These are phyloP conservation scores for Canavalia ensiformis DNA, from an alignment of 306 rosid genomes.

Conservation along the genomic window DNA sequence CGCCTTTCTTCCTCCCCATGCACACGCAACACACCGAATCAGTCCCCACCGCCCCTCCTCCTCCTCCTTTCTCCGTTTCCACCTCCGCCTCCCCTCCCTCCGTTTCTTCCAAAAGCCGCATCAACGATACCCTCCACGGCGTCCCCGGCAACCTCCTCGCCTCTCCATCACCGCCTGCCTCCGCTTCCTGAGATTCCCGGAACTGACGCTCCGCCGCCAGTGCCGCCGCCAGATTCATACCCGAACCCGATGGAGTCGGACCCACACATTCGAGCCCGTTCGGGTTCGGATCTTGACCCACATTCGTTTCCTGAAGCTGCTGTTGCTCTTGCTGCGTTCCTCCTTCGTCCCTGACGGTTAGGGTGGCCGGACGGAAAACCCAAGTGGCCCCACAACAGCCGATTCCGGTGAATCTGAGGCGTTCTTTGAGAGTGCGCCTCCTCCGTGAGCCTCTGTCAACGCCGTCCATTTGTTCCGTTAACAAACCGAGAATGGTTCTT, in stretches of 20 bases:
- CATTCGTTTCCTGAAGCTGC: background rate
- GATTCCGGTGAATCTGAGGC: conserved; percentile 74
- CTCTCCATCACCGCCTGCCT: conserved; percentile 19
- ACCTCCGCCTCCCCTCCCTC: conserved; percentile 51
- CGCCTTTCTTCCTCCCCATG: conserved; percentile 87
- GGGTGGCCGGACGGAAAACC: conserved; percentile 61
- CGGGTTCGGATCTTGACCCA: conserved; percentile 50
- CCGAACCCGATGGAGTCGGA: conserved; percentile 54
- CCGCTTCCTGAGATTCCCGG: conserved; percentile 63
- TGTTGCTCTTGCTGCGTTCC: background rate
- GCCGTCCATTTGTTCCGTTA: conserved; percentile 76
- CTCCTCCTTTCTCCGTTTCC: conserved; percentile 34
- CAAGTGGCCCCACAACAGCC: conserved; percentile 91
- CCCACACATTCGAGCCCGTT: conserved; percentile 51
- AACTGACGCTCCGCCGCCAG: conserved; percentile 87
- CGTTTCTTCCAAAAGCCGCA: conserved; percentile 81
- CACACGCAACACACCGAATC: conserved; percentile 98
- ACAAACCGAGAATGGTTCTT: conserved; percentile 74
- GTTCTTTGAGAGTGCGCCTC: conserved; percentile 76
- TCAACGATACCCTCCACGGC: conserved; percentile 78
- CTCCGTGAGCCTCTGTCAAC: conserved; percentile 52
- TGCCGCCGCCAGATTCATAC: conserved; percentile 95
- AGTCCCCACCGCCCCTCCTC: conserved; percentile 38
- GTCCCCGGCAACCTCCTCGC: conserved; percentile 51
- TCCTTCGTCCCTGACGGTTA: conserved; percentile 31